Conservation (phyloP, 2,329 filamentous ascomycete genomes). For the Calonectria naviculata region DNA sequence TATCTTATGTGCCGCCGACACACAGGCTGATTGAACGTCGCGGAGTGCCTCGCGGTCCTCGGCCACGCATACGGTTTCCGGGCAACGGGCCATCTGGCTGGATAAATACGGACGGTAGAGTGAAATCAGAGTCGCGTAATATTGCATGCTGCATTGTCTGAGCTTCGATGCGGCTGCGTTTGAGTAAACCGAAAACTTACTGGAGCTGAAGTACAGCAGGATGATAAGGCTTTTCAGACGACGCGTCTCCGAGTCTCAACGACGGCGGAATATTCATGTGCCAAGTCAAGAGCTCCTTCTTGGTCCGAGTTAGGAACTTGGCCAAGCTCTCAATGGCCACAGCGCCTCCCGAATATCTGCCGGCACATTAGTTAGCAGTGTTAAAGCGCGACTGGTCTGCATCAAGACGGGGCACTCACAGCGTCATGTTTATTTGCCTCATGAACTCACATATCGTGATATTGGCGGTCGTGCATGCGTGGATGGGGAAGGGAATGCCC, state of each 20-base stretch:
- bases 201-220: slow-evolving; percentile 33
- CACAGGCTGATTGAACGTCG: slow-evolving; percentile 9
- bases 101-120: slow-evolving; percentile 31
- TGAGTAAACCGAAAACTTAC: slow-evolving; percentile 9
- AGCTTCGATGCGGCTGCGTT: not conserved
- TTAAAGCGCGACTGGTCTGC: not conserved
- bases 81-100: not conserved
- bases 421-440: slow-evolving; percentile 25
- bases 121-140: slow-evolving; percentile 27
- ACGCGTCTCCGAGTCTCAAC: not conserved
- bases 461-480: slow-evolving; percentile 16
- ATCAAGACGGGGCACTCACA: slow-evolving; percentile 17
- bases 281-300: slow-evolving; percentile 6
- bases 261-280: not conserved
- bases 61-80: too few species aligned
- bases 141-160: slow-evolving; percentile 38
- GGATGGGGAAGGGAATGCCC: not conserved
- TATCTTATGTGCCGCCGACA: slow-evolving; percentile 30
- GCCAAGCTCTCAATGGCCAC: not conserved
- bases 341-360: slow-evolving; percentile 8
- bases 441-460: slow-evolving; percentile 27
- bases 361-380: not conserved
- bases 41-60: not conserved
- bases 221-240: not conserved
- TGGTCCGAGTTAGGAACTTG: slow-evolving; percentile 5